These are phyloP conservation scores for Sextonia rubra DNA, from an alignment of 164 flowering plant genomes.

Conservation along the genomic window DNA sequence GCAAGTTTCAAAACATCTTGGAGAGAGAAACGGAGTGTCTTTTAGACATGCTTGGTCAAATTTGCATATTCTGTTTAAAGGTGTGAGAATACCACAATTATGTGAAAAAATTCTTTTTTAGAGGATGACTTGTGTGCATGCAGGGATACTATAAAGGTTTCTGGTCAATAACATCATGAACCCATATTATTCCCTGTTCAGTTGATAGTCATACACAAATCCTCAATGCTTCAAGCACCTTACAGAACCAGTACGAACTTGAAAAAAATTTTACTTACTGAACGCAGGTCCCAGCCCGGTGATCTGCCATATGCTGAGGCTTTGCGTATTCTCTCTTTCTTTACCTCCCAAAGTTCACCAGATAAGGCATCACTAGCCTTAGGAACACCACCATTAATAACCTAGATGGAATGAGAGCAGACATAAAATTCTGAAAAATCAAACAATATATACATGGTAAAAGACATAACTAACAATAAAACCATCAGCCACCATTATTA, in stretches of 20 bases:
- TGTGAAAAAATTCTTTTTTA: not conserved
- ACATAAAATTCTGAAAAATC: not conserved
- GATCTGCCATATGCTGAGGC: conserved; percentile 74
- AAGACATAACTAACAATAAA: not conserved
- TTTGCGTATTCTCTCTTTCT: conserved; percentile 76
- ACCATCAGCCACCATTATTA: conserved; percentile 16
- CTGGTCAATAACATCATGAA: not conserved
- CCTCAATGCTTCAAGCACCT: not conserved
- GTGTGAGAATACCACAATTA: not conserved
- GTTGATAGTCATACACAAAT: not conserved
- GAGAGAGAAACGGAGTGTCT: too few relatives aligned
- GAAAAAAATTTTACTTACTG: conserved; percentile 54
- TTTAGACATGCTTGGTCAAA: too few relatives aligned
- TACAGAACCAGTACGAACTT: not conserved
- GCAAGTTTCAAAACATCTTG: too few relatives aligned
- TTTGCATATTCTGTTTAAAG: not conserved
- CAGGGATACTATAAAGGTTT: not conserved
- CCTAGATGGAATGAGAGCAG: conserved; percentile 32
- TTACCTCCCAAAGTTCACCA: conserved; percentile 93
- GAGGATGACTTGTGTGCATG: not conserved
- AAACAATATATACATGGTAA: not conserved
- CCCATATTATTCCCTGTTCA: not conserved
- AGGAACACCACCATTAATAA: conserved; percentile 61
- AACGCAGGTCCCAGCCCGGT: conserved; percentile 96
- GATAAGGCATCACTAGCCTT: conserved; percentile 84